A percentile compares a stretch with the other conserved stretches of the same genome.
These are phyloP conservation scores for Nicotiana benthamiana DNA, from an alignment of 257 asterid species.

Conservation along the genomic window DNA sequence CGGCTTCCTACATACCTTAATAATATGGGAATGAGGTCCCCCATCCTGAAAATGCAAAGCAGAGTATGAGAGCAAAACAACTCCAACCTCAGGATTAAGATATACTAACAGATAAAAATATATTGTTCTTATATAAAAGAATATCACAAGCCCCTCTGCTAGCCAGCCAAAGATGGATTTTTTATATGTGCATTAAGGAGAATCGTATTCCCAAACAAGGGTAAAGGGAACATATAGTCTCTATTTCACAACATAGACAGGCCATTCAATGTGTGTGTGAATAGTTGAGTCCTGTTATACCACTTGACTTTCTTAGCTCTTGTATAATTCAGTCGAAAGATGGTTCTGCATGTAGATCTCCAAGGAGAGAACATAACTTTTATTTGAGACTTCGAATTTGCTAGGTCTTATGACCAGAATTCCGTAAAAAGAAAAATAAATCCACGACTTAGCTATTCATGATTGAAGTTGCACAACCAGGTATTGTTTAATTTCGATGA, in stretches of 20 bases:
- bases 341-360: not conserved
- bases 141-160: not conserved
- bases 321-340: not conserved
- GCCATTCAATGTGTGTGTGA: not conserved
- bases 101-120: not conserved
- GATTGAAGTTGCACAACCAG: not conserved
- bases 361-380: not conserved
- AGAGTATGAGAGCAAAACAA: conserved; percentile 9
- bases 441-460: not conserved
- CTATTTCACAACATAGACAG: not conserved
- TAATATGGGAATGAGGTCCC: conserved; percentile 79
- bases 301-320: not conserved
- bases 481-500: not conserved
- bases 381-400: not conserved
- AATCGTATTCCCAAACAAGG: not conserved
- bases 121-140: not conserved
- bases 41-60: conserved; percentile 57
- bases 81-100: not conserved
- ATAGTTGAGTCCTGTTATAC: not conserved
- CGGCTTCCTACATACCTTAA: conserved; percentile 63
- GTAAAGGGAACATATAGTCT: not conserved
- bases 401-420: not conserved
- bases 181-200: not conserved
- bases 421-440: not conserved
- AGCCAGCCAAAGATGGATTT: not conserved